These are phyloP conservation scores for Hemileccinum rubropunctum DNA, from an alignment of 768 basidiomycete genomes.

Conservation along the genomic window DNA sequence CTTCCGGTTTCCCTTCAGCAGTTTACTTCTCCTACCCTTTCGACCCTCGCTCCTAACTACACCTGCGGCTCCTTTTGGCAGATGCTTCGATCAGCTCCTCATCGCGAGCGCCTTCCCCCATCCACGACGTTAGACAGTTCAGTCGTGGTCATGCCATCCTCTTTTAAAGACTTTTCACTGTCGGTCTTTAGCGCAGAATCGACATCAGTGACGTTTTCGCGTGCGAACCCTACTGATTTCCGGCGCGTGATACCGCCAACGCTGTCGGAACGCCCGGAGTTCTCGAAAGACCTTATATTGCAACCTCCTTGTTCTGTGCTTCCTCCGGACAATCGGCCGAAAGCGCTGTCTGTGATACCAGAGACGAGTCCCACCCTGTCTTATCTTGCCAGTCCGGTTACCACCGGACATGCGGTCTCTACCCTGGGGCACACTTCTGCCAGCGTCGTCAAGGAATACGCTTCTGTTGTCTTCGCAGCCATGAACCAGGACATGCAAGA, in stretches of 20 bases:
- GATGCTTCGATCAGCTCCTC: constrained; percentile 38
- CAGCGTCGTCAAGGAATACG: constrained; percentile 44
- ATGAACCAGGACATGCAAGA: constrained; percentile 54
- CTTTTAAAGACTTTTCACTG: constrained; percentile 49
- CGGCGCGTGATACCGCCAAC: constrained; percentile 19
- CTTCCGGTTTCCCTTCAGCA: constrained; percentile 23
- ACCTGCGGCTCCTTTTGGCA: constrained; percentile 39
- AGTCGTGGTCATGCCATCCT: constrained; percentile 34
- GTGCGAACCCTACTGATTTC: constrained; percentile 25
- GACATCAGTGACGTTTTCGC: constrained; percentile 29
- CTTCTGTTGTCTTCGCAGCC: constrained; percentile 42
- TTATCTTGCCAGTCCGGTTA: constrained; percentile 11
- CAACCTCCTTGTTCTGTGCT: constrained; percentile 31
- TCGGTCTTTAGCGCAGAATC: constrained; percentile 50
- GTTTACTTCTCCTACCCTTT: constrained; percentile 14
- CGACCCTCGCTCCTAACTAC: constrained; percentile 22
- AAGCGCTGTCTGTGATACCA: constrained; percentile 31
- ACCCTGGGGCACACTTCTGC: constrained; percentile 41
- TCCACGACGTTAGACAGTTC: constrained; percentile 29
- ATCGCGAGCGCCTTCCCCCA: constrained; percentile 36
- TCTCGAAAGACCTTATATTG: constrained; percentile 37
- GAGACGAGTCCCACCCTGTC: constrained; percentile 9
- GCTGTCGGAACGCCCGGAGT: constrained; percentile 26
- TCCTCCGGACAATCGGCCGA: constrained; percentile 18
- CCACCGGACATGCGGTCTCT: constrained; percentile 15